Conservation (phyloP, 2,329 filamentous ascomycete species). For the Fusarium siculi region DNA sequence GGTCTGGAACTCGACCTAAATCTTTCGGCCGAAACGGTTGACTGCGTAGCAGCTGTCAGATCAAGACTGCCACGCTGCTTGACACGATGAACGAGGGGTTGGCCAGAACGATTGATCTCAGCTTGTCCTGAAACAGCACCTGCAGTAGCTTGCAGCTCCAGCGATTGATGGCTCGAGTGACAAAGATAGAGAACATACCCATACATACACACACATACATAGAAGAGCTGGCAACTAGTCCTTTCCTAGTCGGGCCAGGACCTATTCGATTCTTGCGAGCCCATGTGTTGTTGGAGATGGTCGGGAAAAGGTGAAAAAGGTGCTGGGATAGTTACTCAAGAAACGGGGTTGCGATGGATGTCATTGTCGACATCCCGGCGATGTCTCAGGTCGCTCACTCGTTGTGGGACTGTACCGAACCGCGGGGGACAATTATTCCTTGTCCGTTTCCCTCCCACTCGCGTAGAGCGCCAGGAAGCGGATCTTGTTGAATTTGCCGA, state of each 20-base stretch:
- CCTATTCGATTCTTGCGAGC: neutral
- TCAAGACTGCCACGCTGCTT: constrained; percentile 1
- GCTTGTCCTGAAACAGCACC: constrained; percentile 31
- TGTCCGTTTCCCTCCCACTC: constrained; percentile 19
- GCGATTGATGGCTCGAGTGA: constrained; percentile 1
- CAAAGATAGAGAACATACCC: constrained; percentile 7
- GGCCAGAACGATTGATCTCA: constrained; percentile 14
- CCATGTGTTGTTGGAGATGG: constrained; percentile 3
- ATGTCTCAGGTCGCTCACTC: constrained; percentile 43
- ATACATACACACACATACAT: neutral
- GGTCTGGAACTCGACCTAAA: neutral
- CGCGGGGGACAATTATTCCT: constrained; percentile 34
- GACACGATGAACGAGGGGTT: constrained; percentile 2
- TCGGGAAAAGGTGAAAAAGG: constrained; percentile 6
- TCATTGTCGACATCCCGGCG: constrained; percentile 34
- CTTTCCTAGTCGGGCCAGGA: neutral
- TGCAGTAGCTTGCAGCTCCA: constrained; percentile 14
- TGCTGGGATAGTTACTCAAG: constrained; percentile 29
- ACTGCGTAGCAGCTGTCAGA: constrained; percentile 4
- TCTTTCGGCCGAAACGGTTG: constrained; percentile 22
- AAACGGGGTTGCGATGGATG: constrained; percentile 16
- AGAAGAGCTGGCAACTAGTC: constrained; percentile 7
- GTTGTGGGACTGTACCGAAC: constrained; percentile 37
- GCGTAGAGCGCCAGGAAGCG: neutral
- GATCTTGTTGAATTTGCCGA: neutral